phyloP scores from a whole-genome alignment of 2,329 filamentous ascomycete genomes.

The Cladosporium sp. region DNA sequence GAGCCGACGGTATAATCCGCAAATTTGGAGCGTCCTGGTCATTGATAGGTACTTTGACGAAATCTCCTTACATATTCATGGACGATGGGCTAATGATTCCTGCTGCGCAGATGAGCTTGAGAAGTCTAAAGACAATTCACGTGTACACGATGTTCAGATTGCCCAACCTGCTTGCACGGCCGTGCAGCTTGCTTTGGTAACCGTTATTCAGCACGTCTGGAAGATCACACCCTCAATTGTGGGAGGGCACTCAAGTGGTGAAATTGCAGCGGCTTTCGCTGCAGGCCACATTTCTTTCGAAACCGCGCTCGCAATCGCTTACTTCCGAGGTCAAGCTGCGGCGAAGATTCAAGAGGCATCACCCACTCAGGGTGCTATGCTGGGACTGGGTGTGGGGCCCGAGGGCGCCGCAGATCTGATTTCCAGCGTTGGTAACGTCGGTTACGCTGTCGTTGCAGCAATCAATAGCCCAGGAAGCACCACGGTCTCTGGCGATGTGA shows the following conservation, averaged over 20 bases:
- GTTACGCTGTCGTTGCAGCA: too few species aligned
- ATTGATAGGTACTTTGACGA: too few species aligned
- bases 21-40: too few species aligned
- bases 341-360: not conserved
- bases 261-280: conserved; percentile 30
- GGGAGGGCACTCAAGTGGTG: conserved; percentile 30
- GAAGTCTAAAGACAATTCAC: not conserved
- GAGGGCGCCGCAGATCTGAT: too few species aligned
- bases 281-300: conserved; percentile 20
- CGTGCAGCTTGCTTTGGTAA: not conserved
- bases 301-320: conserved; percentile 20
- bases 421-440: too few species aligned
- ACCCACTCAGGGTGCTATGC: conserved; percentile 26
- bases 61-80: not conserved
- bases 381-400: conserved; percentile 25
- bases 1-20: too few species aligned
- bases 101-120: not conserved
- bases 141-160: not conserved
- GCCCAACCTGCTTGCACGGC: not conserved
- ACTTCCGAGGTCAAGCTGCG: conserved; percentile 18
- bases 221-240: conserved; percentile 20
- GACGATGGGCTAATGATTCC: not conserved
- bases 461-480: conserved; percentile 28
- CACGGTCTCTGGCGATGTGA: conserved; percentile 42
- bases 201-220: conserved; percentile 10